These are phyloP conservation scores for Colletotrichum godetiae DNA, from an alignment of 2,329 filamentous ascomycete genomes.

Conservation along the genomic window DNA sequence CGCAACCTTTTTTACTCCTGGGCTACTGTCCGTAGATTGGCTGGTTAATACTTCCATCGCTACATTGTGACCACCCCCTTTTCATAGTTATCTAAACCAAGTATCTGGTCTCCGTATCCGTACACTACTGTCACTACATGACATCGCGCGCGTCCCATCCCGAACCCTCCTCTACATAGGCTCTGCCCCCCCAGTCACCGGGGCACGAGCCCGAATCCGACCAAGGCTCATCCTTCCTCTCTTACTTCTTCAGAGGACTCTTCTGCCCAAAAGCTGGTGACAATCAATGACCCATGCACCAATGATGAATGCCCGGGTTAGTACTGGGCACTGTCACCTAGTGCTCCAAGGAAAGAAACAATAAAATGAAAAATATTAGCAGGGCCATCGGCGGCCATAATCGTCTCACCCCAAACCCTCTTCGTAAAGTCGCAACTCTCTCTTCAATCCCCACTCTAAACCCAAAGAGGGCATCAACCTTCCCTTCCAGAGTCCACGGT, in stretches of 20 bases:
- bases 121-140: background rate
- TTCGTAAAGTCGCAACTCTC: background rate
- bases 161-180: background rate
- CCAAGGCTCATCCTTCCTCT: constrained; percentile 2
- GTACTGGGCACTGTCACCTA: background rate
- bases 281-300: background rate
- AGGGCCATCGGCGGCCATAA: background rate
- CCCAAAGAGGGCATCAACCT: background rate
- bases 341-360: background rate
- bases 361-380: background rate
- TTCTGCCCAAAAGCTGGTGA: background rate
- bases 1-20: background rate
- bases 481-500: background rate
- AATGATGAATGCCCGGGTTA: background rate
- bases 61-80: background rate
- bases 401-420: background rate
- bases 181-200: background rate
- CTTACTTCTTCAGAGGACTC: background rate
- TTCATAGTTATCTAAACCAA: background rate
- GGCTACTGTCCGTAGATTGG: background rate
- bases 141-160: constrained; percentile 3
- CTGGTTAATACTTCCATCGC: no score
- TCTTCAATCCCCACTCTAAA: background rate
- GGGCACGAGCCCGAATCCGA: constrained; percentile 5
- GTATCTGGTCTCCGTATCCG: no score